Evolutionary conservation across 2,329 filamentous ascomycete species (phyloP).

Genomic region (Diatrype stigma): DNA sequence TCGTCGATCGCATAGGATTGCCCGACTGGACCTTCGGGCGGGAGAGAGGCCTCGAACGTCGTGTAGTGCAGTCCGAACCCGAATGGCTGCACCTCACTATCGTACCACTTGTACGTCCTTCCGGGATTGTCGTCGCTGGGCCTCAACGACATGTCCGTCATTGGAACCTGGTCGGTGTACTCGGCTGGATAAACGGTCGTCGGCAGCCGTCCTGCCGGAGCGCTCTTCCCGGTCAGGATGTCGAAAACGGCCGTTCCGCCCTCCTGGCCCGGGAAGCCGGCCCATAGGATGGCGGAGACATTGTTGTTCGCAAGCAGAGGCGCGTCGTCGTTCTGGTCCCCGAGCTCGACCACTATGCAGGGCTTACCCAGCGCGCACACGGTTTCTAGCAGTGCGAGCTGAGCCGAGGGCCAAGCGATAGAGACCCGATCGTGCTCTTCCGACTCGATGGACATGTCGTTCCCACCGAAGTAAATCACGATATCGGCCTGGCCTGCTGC

Average conservation of each 20-base stretch:
- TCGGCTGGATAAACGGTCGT: conserved; percentile 43
- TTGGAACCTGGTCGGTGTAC: conserved; percentile 40
- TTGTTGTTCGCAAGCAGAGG: conserved; percentile 39
- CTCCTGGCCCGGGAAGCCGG: conserved; percentile 49
- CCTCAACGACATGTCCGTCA: conserved; percentile 46
- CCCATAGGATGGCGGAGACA: conserved; percentile 45
- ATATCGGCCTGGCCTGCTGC: conserved; percentile 42
- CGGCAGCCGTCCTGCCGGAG: conserved; percentile 43
- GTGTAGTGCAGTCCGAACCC: conserved; percentile 47
- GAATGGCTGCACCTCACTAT: conserved; percentile 39
- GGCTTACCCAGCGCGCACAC: conserved; percentile 39
- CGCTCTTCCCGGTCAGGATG: conserved; percentile 40
- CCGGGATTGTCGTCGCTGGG: conserved; percentile 38
- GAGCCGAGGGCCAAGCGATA: conserved; percentile 48
- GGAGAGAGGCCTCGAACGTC: conserved; percentile 31
- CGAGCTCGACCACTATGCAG: conserved; percentile 48
- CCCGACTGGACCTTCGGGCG: conserved; percentile 1
- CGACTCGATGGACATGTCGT: conserved; percentile 47
- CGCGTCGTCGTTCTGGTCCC: conserved; percentile 41
- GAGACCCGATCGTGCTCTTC: conserved; percentile 50
- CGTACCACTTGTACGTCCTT: conserved; percentile 48
- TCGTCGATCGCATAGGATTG: conserved; percentile 28
- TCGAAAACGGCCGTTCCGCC: conserved; percentile 46
- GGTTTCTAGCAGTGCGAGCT: conserved; percentile 46
- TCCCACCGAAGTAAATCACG: conserved; percentile 53